Percentiles rank a stretch among this genome's conserved stretches.
Conservation (phyloP, 129 eudicot genomes). For the Sambucus nigra region DNA sequence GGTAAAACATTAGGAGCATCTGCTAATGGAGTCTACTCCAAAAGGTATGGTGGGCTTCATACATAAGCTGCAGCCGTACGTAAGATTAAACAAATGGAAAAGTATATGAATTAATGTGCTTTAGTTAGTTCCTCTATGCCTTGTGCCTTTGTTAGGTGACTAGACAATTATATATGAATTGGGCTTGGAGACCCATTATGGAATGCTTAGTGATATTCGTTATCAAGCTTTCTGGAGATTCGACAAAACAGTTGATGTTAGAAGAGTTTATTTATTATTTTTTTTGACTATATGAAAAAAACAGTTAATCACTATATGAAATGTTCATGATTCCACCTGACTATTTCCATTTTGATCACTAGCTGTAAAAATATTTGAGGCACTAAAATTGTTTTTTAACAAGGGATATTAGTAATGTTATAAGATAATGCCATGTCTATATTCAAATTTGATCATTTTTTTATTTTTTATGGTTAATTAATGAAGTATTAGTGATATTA, state of each 20-base stretch:
- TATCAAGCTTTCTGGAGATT: neutral
- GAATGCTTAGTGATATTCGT: neutral
- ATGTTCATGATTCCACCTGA: too few relatives aligned
- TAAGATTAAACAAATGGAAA: neutral
- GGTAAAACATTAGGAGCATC: slow-evolving; percentile 55
- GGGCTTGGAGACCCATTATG: neutral
- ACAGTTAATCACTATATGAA: too few relatives aligned
- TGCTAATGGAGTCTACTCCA: slow-evolving; percentile 69
- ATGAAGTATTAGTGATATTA: too few relatives aligned
- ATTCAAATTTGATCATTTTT: too few relatives aligned
- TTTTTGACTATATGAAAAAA: too few relatives aligned
- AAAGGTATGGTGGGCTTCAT: slow-evolving; percentile 48
- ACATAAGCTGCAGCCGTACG: slow-evolving; percentile 1
- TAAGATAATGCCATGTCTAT: too few relatives aligned
- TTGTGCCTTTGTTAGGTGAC: neutral
- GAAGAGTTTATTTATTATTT: too few relatives aligned
- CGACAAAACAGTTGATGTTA: neutral
- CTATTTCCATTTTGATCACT: too few relatives aligned
- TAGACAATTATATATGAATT: neutral
- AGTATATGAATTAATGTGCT: neutral
- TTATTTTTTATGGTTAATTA: too few relatives aligned
- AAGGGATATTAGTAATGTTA: too few relatives aligned
- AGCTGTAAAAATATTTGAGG: too few relatives aligned
- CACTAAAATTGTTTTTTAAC: too few relatives aligned
- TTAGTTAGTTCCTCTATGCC: neutral